A percentile compares a stretch with the other conserved stretches of the same genome.
Conservation (phyloP, 139 green algal genomes). For the Pleodorina starrii region DNA sequence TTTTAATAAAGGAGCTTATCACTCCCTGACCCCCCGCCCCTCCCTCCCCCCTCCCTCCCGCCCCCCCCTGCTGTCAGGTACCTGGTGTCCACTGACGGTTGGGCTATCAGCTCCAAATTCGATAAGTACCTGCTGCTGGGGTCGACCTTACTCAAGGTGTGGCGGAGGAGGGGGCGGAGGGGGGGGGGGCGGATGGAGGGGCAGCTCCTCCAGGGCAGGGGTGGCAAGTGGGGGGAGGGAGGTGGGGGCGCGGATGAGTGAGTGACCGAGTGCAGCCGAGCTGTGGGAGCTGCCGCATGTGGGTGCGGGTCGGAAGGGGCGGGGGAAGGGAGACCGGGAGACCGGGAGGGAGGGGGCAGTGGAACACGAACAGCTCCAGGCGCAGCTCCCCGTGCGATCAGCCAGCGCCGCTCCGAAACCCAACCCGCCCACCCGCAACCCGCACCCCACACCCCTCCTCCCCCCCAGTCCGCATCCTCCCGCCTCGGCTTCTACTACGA, state of each 20-base stretch:
- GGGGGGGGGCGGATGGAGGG: not conserved
- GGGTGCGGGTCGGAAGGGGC: too few species aligned
- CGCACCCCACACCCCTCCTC: not conserved
- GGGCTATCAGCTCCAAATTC: conserved; percentile 44
- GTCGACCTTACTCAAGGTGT: conserved; percentile 5
- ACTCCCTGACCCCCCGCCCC: too few species aligned
- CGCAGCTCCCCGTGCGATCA: too few species aligned
- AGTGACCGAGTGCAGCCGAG: not conserved
- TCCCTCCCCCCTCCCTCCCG: too few species aligned
- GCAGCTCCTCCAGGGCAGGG: not conserved
- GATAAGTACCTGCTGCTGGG: conserved; percentile 52
- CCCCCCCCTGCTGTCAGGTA: not conserved
- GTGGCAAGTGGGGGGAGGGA: not conserved
- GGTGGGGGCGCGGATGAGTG: not conserved
- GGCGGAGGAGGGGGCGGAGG: not conserved
- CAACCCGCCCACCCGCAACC: not conserved
- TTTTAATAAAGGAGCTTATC: too few species aligned
- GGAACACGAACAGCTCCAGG: not conserved
- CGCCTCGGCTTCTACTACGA: conserved; percentile 46
- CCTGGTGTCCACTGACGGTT: conserved; percentile 43
- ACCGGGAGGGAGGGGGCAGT: not conserved
- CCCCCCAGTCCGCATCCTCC: conserved; percentile 4
- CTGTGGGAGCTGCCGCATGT: too few species aligned
- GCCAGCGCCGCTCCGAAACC: not conserved
- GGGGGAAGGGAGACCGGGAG: not conserved